Percentiles rank a stretch among this genome's conserved stretches.
These are phyloP conservation scores for Brassica hybrid DNA, from an alignment of 441 rosid species.

Conservation along the genomic window DNA sequence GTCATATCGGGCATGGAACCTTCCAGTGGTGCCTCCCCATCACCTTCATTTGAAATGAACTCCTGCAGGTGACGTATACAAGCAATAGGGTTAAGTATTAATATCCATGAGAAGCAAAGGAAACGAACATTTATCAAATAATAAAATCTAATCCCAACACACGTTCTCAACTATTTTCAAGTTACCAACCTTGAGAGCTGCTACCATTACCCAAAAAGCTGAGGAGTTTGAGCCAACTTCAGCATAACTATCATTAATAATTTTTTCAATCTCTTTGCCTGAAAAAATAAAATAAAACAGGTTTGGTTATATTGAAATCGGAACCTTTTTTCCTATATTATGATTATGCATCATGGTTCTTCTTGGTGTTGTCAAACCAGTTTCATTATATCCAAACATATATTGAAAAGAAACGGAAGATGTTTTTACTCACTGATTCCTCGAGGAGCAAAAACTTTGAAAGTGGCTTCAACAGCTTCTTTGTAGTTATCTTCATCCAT, in stretches of 20 bases:
- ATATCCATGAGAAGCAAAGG: conserved; percentile 12
- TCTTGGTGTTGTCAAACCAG: no score
- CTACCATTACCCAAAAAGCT: conserved; percentile 96
- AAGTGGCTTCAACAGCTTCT: conserved; percentile 87
- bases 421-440: conserved; percentile 77
- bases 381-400: no score
- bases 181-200: conserved; percentile 85
- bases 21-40: conserved; percentile 93
- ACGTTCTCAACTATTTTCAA: conserved; percentile 16
- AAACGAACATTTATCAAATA: not conserved
- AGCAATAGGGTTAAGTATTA: conserved; percentile 13
- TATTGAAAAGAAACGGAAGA: not conserved
- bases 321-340: conserved; percentile 7
- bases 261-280: conserved; percentile 71
- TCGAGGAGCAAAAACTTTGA: conserved; percentile 82
- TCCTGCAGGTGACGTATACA: conserved; percentile 59
- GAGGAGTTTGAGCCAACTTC: conserved; percentile 77
- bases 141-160: conserved; percentile 1
- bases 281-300: conserved; percentile 15
- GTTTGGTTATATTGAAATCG: conserved; percentile 2
- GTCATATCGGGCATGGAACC: conserved; percentile 98
- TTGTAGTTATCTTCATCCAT: conserved; percentile 87
- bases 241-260: conserved; percentile 64
- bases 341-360: not conserved
- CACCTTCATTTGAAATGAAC: conserved; percentile 83